These are phyloP conservation scores for Nicotiana attenuata DNA, from an alignment of 257 asterid species.

Conservation along the genomic window DNA sequence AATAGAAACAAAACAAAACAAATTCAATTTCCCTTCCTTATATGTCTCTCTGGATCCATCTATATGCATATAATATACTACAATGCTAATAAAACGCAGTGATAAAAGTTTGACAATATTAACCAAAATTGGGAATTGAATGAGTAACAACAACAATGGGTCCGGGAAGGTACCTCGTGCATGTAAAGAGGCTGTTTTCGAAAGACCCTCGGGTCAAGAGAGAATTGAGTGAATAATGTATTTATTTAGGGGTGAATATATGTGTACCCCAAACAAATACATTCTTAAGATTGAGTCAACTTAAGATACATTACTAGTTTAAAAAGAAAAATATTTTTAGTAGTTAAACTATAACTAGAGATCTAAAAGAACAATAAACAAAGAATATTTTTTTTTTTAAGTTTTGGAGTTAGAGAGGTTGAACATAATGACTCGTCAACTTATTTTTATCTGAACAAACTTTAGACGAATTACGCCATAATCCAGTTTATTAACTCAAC, in stretches of 20 bases:
- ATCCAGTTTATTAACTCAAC: neutral
- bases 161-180: too few relatives aligned
- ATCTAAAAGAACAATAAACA: neutral
- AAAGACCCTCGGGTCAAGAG: too few relatives aligned
- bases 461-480: too few relatives aligned
- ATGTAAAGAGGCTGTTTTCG: too few relatives aligned
- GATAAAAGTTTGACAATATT: neutral
- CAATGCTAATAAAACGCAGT: neutral
- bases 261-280: neutral
- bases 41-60: neutral
- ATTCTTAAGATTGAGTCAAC: neutral
- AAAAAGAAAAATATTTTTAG: too few relatives aligned
- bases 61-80: neutral
- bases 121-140: neutral
- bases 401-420: neutral
- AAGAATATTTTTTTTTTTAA: too few relatives aligned
- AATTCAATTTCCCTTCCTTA: neutral
- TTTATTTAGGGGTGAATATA: neutral
- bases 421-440: too few relatives aligned
- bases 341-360: neutral
- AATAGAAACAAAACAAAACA: neutral
- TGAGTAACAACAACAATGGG: too few relatives aligned
- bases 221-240: neutral
- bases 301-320: neutral
- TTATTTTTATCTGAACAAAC: too few relatives aligned